Evolutionary conservation across 805 yeast genomes (phyloP).

Genomic region (Schwanniomyces occidentalis): DNA sequence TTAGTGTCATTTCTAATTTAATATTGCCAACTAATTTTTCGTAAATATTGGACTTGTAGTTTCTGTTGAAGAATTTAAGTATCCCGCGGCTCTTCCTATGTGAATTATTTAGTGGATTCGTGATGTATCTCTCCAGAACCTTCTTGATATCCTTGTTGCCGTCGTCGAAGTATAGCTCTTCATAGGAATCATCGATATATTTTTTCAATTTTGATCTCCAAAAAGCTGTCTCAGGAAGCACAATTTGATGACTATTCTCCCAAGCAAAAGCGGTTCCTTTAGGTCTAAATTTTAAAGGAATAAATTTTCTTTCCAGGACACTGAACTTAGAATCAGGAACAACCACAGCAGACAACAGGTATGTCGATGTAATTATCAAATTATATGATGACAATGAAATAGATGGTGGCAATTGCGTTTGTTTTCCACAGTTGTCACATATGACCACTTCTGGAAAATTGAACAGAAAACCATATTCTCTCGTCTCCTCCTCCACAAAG

Average conservation of each 20-base stretch:
- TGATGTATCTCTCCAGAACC: not conserved
- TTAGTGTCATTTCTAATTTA: slow-evolving; percentile 3
- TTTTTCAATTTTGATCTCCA: slow-evolving; percentile 5
- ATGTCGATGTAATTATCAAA: not conserved
- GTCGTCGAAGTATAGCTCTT: not conserved
- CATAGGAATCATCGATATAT: slow-evolving; percentile 3
- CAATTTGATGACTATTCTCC: too few species aligned
- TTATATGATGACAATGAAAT: not conserved
- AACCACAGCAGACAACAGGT: slow-evolving; percentile 1
- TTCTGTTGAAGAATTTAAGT: not conserved
- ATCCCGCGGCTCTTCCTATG: slow-evolving; percentile 2
- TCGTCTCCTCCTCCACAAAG: not conserved
- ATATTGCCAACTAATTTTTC: slow-evolving; percentile 5
- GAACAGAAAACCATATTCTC: slow-evolving; percentile 1
- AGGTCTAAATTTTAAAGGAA: slow-evolving; percentile 3
- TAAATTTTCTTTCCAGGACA: not conserved
- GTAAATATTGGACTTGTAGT: slow-evolving; percentile 3
- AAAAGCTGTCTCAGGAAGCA: not conserved
- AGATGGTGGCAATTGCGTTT: slow-evolving; percentile 1
- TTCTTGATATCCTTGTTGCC: not conserved
- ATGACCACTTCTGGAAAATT: slow-evolving; percentile 2
- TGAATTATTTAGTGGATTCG: slow-evolving; percentile 3
- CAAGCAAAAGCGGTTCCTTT: not conserved
- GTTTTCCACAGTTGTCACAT: slow-evolving; percentile 1
- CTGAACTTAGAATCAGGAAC: slow-evolving; percentile 3